Evolutionary conservation across 106 monocot genomes (phyloP).

Genomic region (Allium sativum): DNA sequence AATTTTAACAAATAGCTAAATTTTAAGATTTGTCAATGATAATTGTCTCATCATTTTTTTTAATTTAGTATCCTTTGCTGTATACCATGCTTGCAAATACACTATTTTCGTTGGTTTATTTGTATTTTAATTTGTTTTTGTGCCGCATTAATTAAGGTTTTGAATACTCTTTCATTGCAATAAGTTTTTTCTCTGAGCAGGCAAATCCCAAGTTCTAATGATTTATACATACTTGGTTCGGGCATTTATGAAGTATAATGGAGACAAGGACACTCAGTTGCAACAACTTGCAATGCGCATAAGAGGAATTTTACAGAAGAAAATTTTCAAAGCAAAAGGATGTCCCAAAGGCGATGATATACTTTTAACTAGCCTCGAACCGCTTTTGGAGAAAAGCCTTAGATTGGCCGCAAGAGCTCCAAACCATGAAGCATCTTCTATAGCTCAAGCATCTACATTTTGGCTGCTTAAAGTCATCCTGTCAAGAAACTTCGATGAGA

Average conservation of each 20-base stretch:
- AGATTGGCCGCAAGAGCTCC: conserved; percentile 58
- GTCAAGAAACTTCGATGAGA: conserved; percentile 32
- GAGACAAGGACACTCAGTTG: conserved; percentile 19
- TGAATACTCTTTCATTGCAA: too few species aligned
- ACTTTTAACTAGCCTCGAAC: conserved; percentile 29
- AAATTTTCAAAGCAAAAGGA: conserved; percentile 77
- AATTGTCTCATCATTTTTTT: too few species aligned
- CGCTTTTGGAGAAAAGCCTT: conserved; percentile 58
- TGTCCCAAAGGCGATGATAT: conserved; percentile 62
- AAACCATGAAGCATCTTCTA: conserved; percentile 36
- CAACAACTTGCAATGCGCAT: conserved; percentile 68
- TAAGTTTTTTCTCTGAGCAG: conserved; percentile 23
- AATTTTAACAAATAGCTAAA: too few species aligned
- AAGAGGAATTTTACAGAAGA: conserved; percentile 77
- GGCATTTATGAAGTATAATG: conserved; percentile 64
- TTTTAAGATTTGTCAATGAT: too few species aligned
- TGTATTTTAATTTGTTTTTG: too few species aligned
- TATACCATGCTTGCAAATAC: too few species aligned
- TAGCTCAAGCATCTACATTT: conserved; percentile 60
- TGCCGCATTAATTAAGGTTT: too few species aligned
- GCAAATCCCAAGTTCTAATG: conserved; percentile 55
- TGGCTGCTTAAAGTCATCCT: conserved; percentile 80
- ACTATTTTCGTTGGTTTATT: too few species aligned
- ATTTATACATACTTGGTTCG: conserved; percentile 52
- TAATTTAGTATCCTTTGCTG: too few species aligned